Conservation (phyloP, 176 grass and related monocot species). For the Carex pumila region DNA sequence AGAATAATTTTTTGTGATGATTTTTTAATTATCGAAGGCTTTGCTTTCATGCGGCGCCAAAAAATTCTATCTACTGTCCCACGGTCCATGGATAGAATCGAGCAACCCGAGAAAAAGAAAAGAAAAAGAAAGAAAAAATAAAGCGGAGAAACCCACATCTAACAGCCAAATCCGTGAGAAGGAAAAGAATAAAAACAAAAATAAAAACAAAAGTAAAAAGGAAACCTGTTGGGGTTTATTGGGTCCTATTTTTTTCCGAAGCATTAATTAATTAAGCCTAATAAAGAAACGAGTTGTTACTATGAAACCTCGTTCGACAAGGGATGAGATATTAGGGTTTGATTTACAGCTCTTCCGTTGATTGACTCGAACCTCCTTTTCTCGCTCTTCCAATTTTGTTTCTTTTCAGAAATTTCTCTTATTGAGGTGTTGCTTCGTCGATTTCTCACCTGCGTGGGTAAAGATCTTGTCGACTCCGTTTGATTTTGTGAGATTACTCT, state of each 20-base stretch:
- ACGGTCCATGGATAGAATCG: conserved; percentile 26
- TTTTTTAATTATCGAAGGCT: conserved; percentile 11
- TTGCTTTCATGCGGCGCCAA: conserved; percentile 20
- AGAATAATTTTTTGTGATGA: conserved; percentile 20
- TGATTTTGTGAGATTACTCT: background rate
- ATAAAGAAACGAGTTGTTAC: conserved; percentile 17
- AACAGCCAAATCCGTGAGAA: conserved; percentile 26
- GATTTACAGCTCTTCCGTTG: conserved; percentile 11
- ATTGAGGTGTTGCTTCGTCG: background rate
- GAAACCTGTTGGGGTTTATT: conserved; percentile 15
- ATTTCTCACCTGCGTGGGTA: background rate
- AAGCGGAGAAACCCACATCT: background rate
- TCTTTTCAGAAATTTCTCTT: background rate
- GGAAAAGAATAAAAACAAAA: conserved; percentile 12
- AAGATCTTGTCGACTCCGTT: conserved; percentile 12
- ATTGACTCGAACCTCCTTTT: background rate
- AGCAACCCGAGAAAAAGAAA: conserved; percentile 21
- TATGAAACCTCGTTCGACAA: background rate
- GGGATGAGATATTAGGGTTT: conserved; percentile 18
- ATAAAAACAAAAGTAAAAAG: background rate
- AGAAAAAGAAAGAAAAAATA: conserved; percentile 13
- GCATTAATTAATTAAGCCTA: conserved; percentile 10
- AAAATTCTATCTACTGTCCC: conserved; percentile 10
- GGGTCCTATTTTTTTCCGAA: background rate
- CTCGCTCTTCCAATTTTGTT: background rate